Percentiles rank a stretch among this genome's conserved stretches.
Evolutionary conservation across 805 yeast species (phyloP).

Genomic region (Suhomyces xylopsoci): DNA sequence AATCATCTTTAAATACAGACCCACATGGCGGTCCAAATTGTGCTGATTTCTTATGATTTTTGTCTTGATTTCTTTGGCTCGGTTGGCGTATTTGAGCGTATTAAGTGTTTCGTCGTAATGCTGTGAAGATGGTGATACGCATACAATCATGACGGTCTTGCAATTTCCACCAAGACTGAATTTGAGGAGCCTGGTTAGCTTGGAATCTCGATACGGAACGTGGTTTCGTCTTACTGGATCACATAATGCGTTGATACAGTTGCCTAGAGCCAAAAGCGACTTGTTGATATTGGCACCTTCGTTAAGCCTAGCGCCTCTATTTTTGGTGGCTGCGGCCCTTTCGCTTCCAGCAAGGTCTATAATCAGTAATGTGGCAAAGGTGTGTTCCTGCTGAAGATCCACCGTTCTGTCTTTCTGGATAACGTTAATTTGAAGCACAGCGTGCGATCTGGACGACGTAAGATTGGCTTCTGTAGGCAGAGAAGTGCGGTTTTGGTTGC

Average conservation of each 20-base stretch:
- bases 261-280: slow-evolving; percentile 85
- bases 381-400: slow-evolving; percentile 63
- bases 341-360: slow-evolving; percentile 96
- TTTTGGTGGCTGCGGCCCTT: slow-evolving; percentile 85
- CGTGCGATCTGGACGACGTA: slow-evolving; percentile 89
- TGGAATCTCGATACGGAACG: slow-evolving; percentile 89
- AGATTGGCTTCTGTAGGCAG: slow-evolving; percentile 91
- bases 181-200: slow-evolving; percentile 79
- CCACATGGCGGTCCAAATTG: slow-evolving; percentile 76
- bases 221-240: slow-evolving; percentile 65
- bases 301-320: slow-evolving; percentile 72
- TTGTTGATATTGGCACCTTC: slow-evolving; percentile 95
- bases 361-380: slow-evolving; percentile 76
- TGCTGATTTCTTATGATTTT: slow-evolving; percentile 71
- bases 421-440: slow-evolving; percentile 81
- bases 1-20: slow-evolving; percentile 79
- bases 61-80: slow-evolving; percentile 89
- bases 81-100: slow-evolving; percentile 84
- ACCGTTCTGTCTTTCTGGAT: slow-evolving; percentile 57
- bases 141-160: slow-evolving; percentile 93
- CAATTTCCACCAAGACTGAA: slow-evolving; percentile 93
- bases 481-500: slow-evolving; percentile 73
- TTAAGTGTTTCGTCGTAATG: slow-evolving; percentile 94
- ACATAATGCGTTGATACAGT: slow-evolving; percentile 90
- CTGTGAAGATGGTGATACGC: slow-evolving; percentile 79